These are phyloP conservation scores for Colletotrichum theobromicola DNA, from an alignment of 2,329 filamentous ascomycete species.

Conservation along the genomic window DNA sequence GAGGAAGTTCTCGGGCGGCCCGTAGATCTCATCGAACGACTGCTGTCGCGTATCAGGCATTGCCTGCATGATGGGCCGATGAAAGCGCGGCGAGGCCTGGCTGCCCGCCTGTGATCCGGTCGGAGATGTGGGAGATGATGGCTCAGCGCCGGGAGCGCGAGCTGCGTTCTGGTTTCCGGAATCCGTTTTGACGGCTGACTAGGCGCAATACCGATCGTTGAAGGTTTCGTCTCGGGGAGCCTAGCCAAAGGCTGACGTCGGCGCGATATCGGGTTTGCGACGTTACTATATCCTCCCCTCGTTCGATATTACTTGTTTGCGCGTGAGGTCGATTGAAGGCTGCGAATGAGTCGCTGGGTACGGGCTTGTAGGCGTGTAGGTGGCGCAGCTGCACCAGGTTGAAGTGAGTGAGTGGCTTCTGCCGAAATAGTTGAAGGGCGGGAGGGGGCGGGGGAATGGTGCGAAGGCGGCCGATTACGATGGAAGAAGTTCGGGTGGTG, in stretches of 20 bases:
- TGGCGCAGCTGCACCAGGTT: neutral
- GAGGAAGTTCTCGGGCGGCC: conserved; percentile 96
- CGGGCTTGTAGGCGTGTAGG: neutral
- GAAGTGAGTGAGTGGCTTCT: neutral
- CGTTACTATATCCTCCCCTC: neutral
- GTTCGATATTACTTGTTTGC: neutral
- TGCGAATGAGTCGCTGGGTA: neutral
- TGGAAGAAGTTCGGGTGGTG: neutral
- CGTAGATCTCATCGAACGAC: conserved; percentile 99
- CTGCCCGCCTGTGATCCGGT: conserved; percentile 23
- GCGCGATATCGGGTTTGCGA: neutral
- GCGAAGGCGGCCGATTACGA: conserved; percentile 17
- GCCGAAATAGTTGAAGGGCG: neutral
- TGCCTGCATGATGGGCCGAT: conserved; percentile 65
- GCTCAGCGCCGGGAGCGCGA: conserved; percentile 34
- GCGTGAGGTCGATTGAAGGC: neutral
- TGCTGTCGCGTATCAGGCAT: conserved; percentile 82
- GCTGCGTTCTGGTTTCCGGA: conserved; percentile 42
- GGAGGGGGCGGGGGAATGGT: neutral
- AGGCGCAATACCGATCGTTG: neutral
- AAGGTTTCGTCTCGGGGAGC: neutral
- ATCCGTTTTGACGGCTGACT: conserved; percentile 46
- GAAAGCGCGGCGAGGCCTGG: conserved; percentile 39
- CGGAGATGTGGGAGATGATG: conserved; percentile 24
- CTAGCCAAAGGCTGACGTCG: neutral